Evolutionary conservation across 495 filamentous ascomycete species (phyloP).

Genomic region (Clohesyomyces aquaticus): DNA sequence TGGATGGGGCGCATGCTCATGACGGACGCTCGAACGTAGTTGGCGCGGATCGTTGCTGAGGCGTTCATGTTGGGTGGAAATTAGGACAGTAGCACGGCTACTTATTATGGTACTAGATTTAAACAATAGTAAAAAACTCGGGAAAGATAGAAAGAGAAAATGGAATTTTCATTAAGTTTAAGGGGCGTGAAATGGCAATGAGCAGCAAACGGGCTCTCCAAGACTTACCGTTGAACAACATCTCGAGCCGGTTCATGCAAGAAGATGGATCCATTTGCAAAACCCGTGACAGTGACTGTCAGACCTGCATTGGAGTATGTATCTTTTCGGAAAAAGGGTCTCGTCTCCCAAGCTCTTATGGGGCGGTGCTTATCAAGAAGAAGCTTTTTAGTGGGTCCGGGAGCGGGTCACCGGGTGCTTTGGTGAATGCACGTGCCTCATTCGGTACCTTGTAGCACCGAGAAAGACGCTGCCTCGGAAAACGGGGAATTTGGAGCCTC

Average conservation of each 20-base stretch:
- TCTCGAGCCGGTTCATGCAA: not conserved
- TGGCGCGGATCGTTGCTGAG: conserved; percentile 23
- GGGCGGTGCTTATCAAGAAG: not conserved
- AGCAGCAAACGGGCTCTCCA: not conserved
- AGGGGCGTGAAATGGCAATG: not conserved
- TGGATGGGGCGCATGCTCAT: conserved; percentile 10
- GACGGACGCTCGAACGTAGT: conserved; percentile 17
- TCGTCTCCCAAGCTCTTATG: not conserved
- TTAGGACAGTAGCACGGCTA: too few relatives aligned
- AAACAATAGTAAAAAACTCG: not conserved
- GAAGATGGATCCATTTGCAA: conserved; percentile 15
- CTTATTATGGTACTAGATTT: too few relatives aligned
- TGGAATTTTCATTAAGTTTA: not conserved
- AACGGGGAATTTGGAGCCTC: not conserved
- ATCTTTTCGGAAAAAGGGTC: not conserved
- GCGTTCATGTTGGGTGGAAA: conserved; percentile 21
- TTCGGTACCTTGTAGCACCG: not conserved
- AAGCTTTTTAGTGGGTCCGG: not conserved
- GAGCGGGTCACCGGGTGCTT: not conserved
- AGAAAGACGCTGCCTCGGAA: not conserved
- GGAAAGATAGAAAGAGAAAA: not conserved
- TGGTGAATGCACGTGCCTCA: not conserved
- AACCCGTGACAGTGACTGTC: conserved; percentile 11
- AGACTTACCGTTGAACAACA: not conserved
- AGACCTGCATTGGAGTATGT: conserved; percentile 1